Base-by-base conservation (phyloP, 164 flowering plant genomes). In the Cinnamomum micranthum region DNA sequence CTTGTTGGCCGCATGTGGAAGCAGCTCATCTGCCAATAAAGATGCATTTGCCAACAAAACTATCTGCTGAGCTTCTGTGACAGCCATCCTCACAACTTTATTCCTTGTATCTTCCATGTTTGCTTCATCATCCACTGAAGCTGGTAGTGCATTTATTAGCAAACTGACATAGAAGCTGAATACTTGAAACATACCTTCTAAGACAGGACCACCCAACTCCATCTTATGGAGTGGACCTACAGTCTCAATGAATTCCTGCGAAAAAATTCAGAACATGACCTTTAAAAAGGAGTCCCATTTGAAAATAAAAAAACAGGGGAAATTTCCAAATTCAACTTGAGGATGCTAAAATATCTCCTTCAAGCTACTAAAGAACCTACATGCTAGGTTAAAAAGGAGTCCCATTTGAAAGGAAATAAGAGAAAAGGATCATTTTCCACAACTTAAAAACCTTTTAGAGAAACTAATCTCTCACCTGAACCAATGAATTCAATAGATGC, bases 221-320 rank as follows among this genome's bases (percentile, higher is more conserved):
- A 94, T 88, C 78, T 90, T 90, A 69, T 90, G 80, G 5, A 94
- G 92, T n/a, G 98, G 93, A 70, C 97, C 94, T 25, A 94, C 95
- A 83, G 94, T 98, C 80, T 96, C 99, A 80, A 92, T 89, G 80
- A 96, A 91, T 65, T 96, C 98, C 98, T 94, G 79, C 63, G 84
- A 65, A 50, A 72, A 50, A 55, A 78, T 22, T 25, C 47, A 62
- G 15, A 62, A 15, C 12, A 31, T 23, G 68, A 41, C 47, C 10
- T 41, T 41, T 41, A 41, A 41, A 35, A 41, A 41, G 47, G 47
- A 41, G 47, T 41, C 47, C 47, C 47, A 41, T 41, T 41, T 41
- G 47, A 41, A 7, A 41, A 7, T 11, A 41, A 41, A 7, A 35
- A 41, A 41, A 31, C 5, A 6, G 11, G 47, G 10, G 47, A 41